Evolutionary conservation across 2,329 filamentous ascomycete genomes (phyloP).

Genomic region (Exserohilum rostratum): DNA sequence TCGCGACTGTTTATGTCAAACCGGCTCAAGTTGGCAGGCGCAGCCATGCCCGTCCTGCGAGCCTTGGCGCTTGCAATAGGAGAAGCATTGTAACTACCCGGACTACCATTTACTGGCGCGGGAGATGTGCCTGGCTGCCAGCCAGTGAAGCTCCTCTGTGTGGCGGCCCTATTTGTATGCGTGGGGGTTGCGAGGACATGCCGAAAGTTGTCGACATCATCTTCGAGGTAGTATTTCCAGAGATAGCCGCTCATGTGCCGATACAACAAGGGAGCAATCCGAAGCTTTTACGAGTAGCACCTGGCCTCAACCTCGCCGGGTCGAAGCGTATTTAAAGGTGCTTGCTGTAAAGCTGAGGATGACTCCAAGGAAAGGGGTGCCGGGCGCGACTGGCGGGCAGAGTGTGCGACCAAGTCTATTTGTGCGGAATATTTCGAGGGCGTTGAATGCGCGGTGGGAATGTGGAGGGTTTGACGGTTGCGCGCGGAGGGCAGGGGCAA

Average conservation of each 20-base stretch:
- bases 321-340: conserved; percentile 93
- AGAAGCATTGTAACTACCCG: conserved; percentile 55
- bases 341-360: conserved; percentile 57
- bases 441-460: background rate
- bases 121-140: conserved; percentile 41
- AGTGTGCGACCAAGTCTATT: conserved; percentile 22
- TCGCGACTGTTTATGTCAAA: conserved; percentile 86
- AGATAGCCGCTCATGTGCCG: conserved; percentile 91
- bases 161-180: conserved; percentile 60
- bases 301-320: conserved; percentile 87
- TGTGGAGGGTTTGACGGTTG: background rate
- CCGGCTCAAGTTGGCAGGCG: conserved; percentile 55
- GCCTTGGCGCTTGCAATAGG: conserved; percentile 49
- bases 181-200: conserved; percentile 79
- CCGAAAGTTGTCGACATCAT: conserved; percentile 95
- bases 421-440: background rate
- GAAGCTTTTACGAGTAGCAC: conserved; percentile 67
- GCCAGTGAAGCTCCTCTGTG: conserved; percentile 57
- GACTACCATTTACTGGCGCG: conserved; percentile 52
- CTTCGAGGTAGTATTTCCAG: conserved; percentile 96
- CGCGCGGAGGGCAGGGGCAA: conserved; percentile 8
- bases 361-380: conserved; percentile 39
- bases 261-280: conserved; percentile 47
- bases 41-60: conserved; percentile 32
- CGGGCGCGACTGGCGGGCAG: conserved; percentile 33